Percentiles rank a stretch among this genome's conserved stretches.
Conservation (phyloP, 1,139 yeast genomes). For the Geotrichum europaeum region DNA sequence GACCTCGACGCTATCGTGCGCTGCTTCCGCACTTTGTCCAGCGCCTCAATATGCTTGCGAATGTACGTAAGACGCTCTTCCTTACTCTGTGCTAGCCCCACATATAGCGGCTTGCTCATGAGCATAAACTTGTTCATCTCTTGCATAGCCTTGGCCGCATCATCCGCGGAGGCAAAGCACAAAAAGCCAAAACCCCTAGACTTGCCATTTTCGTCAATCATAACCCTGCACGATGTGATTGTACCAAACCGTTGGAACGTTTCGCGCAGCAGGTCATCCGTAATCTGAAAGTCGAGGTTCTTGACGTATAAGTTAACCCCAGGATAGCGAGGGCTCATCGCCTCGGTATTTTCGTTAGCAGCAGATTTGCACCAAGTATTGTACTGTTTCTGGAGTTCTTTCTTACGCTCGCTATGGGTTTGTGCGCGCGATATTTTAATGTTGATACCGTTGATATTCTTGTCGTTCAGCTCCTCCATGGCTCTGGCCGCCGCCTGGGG, state of each 20-base stretch:
- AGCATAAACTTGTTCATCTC: conserved; percentile 84
- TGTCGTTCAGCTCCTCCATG: conserved; percentile 85
- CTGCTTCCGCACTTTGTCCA: neutral
- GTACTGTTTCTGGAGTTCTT: conserved; percentile 91
- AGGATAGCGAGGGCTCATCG: conserved; percentile 82
- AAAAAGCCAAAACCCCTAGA: conserved; percentile 98
- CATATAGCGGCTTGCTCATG: neutral
- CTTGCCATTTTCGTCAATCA: conserved; percentile 90
- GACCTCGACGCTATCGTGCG: neutral
- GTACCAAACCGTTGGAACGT: conserved; percentile 91
- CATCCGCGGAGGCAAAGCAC: conserved; percentile 95
- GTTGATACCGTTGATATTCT: conserved; percentile 75
- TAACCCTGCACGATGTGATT: conserved; percentile 93
- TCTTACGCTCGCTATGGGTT: conserved; percentile 95
- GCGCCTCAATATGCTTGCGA: neutral
- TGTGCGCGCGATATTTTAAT: conserved; percentile 98
- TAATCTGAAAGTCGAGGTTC: conserved; percentile 89
- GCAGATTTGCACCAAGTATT: conserved; percentile 86
- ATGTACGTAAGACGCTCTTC: neutral
- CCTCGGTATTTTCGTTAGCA: conserved; percentile 31
- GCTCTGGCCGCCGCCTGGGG: conserved; percentile 89
- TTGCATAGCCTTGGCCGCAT: conserved; percentile 95
- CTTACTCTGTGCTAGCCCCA: neutral
- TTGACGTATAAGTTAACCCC: conserved; percentile 95
- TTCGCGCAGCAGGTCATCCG: conserved; percentile 84